Conservation (phyloP, 2,329 filamentous ascomycete genomes). For the Hymenoscyphus linearis region DNA sequence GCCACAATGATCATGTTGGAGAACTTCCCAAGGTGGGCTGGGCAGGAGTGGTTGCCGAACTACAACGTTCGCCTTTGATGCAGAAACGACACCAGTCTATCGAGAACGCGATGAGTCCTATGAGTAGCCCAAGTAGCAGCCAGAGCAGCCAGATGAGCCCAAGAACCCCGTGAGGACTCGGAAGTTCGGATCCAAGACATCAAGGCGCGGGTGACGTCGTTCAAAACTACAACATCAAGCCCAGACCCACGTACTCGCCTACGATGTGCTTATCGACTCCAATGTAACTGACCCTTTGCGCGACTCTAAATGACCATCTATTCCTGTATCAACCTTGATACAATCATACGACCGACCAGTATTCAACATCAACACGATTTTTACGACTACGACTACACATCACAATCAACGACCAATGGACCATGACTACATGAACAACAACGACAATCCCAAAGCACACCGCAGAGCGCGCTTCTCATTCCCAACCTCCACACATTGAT, state of each 20-base stretch:
- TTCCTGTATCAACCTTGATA: background rate
- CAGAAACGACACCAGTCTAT: slow-evolving; percentile 58
- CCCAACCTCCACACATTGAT: background rate
- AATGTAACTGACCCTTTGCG: background rate
- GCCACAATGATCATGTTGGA: slow-evolving; percentile 45
- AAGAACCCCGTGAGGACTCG: background rate
- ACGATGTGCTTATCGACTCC: background rate
- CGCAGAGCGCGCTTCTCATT: background rate
- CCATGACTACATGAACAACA: background rate
- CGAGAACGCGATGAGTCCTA: slow-evolving; percentile 48
- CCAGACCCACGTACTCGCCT: background rate
- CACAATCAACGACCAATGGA: background rate
- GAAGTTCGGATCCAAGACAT: background rate
- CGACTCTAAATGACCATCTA: background rate
- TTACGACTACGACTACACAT: background rate
- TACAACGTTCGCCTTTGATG: slow-evolving; percentile 56
- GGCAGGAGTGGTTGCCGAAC: slow-evolving; percentile 58
- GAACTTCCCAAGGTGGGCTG: slow-evolving; percentile 49
- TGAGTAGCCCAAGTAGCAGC: too few species aligned
- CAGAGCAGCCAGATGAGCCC: slow-evolving; percentile 3
- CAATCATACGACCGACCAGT: background rate
- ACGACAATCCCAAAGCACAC: background rate
- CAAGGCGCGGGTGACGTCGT: background rate
- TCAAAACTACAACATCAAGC: background rate
- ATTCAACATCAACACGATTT: background rate